Evolutionary conservation across 495 filamentous ascomycete genomes (phyloP), one percentile per base, ranked within the genome.

Genomic region (Penicillium longicatenatum): DNA sequence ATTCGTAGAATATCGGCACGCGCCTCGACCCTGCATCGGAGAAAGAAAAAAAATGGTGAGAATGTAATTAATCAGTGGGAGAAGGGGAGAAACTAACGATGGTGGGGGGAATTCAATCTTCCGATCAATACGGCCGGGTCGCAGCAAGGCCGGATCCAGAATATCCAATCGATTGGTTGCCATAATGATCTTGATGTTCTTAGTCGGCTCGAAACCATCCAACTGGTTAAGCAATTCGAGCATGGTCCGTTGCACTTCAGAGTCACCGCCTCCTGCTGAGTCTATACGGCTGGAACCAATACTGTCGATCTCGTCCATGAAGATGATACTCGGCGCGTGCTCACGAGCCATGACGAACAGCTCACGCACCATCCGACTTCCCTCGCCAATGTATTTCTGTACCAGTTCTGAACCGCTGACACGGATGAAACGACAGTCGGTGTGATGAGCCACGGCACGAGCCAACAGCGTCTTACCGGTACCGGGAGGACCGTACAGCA

Each of bases 101-200:
- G 94, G 94, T 16, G 95, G 95, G 6, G 94, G 94, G 76, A 99
- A 99, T 74, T 99, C 94, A 67, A 99, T 99, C 83, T 99, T 99
- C 62, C 94, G 84, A 81, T 99, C 94, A 72, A 99, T 98, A 54
- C 94, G 90, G 22, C 94, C 94, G 14, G 95, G 95, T 37, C 94
- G 87, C 58, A 99, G 80, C 39, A 99, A 80, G 7, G 94, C 94
- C 0, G 94, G 94, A 72, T 99, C 94, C 24, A 99, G 84, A 63
- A 98, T 98, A 69, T 99, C 94, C 45, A 98, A 82, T 69, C 94
- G 88, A 73, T 99, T 99, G 14, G 94, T 99, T 20, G 94, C 94
- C 94, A 98, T 98, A 76, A 99, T 93, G 69, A 99, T 93, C 74
- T 99, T 99, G 84, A 99, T 98, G 73, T 97, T 97, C 79, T 98